Evolutionary conservation across 495 filamentous ascomycete genomes (phyloP), one percentile per base, ranked within the genome.

Genomic region (Aspergillus avenaceus): DNA sequence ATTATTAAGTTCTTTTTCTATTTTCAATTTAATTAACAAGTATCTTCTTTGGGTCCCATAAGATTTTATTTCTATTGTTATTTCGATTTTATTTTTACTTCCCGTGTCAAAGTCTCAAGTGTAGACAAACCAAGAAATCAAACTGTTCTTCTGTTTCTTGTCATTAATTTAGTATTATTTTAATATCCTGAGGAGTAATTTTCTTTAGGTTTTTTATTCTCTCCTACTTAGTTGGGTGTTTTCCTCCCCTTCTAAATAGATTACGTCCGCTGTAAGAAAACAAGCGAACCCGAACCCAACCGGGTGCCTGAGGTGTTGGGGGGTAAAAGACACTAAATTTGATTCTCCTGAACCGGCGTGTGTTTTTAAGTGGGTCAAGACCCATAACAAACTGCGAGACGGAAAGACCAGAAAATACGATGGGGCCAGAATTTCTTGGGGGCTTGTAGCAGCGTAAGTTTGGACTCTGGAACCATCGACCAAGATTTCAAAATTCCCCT

Each of bases 321-420:
- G 16, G 34, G 3, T 3, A 8, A 13, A 13, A 13, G 2, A 31
- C 14, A 21, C 16, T 19, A 38, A 38, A 2, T 18, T 38, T 18
- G 34, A 38, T 27, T 45, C 42, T 45, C 42, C 42, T 45, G 42
- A 45, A 45, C 42, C 26, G 42, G 27, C 42, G 42, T 44, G 5
- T 44, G 12, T 13, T 13, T 29, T 36, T 1, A 8, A 31, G 42
- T 45, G 42, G 42, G 42, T 27, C 42, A 18, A 24, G 26, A 14
- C 42, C 42, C 42, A 27, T 25, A 27, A 1, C 22, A 28, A 45
- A 24, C 13, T 28, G 26, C 8, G 42, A 45, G 42, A 45, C 42
- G 26, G 26, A 7, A 11, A 45, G 26, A 25, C 36, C 24, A 49
- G 34, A 41, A 29, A n/a, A 8, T 21, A 11, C 16, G 24, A 49